Evolutionary conservation across 129 eudicot species (phyloP), one percentile per base, ranked within the genome.

Genomic region (Dittrichia graveolens): DNA sequence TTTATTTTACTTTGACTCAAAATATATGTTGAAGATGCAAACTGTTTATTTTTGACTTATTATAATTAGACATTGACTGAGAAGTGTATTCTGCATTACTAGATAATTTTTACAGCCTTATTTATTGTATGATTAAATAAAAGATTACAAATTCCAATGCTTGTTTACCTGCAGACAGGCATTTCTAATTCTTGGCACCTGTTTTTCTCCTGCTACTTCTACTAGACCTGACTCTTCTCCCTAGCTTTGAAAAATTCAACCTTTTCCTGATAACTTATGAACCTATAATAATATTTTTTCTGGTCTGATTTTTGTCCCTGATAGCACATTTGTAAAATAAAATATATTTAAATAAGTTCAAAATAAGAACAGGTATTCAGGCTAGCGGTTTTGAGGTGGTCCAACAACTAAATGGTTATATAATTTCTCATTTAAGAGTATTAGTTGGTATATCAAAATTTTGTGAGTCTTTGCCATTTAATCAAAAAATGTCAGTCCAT

Each of bases 181-280:
- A 72, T 71, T 47, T 73, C 68, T 73, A 80, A 47, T 78, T 76
- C 79, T 79, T 62, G 69, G 77, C 47, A 39, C 74, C 57, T 76
- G 61, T 81, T 85, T 77, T 71, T 70, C 81, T 75, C 52, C 77
- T 75, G 77, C 72, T 85, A 74, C n/a, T 45, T 11, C 42, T 53
- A 16, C 64, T 65, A 73, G 83, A 86, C 79, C 91, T 86, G 84
- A 76, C 70, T 62, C 63, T 75, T 60, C 52, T 61, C 54, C 79
- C 6, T 69, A 61, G 76, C 75, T 69, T 69, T 77, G 69, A 14
- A 45, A 47, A 50, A 49, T 50, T 31, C 71, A 18, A 68, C 40
- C 75, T 77, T 69, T 69, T 69, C 43, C 62, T 72, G 47, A 73
- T 45, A 73, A 61, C 13, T 11, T 6, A 47, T 3, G 34, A n/a